Evolutionary conservation across 2,329 filamentous ascomycete genomes (phyloP).

Genomic region (Camillea tinctor): DNA sequence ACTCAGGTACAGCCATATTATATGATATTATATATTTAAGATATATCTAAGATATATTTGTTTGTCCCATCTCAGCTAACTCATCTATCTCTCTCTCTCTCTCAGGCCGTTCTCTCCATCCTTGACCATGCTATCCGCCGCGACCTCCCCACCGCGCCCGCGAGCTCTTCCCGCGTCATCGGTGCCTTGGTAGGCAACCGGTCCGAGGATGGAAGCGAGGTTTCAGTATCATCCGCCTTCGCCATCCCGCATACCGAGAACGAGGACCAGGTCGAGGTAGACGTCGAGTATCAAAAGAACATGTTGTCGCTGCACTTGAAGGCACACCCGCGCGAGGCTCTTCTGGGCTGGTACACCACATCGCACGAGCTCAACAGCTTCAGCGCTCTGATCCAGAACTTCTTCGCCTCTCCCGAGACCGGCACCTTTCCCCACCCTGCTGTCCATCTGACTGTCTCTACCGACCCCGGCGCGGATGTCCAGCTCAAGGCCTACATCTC

Average conservation of each 20-base stretch:
- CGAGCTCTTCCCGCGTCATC: constrained; percentile 82
- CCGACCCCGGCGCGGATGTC: constrained; percentile 82
- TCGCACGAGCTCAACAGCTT: constrained; percentile 97
- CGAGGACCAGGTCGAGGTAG: constrained; percentile 97
- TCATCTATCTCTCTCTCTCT: constrained; percentile 1
- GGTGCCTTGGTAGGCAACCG: constrained; percentile 90
- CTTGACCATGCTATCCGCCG: constrained; percentile 92
- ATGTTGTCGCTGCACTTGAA: constrained; percentile 95
- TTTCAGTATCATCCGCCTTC: constrained; percentile 94
- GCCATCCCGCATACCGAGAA: constrained; percentile 98
- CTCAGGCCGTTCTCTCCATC: constrained; percentile 69
- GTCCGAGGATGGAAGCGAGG: constrained; percentile 94
- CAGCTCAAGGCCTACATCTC: constrained; percentile 93
- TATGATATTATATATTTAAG: background rate
- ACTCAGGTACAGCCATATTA: constrained; percentile 68
- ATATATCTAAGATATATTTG: no score
- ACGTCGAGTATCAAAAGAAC: constrained; percentile 99
- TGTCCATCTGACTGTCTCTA: constrained; percentile 92
- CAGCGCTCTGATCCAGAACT: constrained; percentile 98
- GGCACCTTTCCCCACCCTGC: constrained; percentile 98
- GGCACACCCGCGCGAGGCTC: constrained; percentile 87
- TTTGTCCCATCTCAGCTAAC: no score
- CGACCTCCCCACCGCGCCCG: constrained; percentile 68
- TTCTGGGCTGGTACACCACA: constrained; percentile 98
- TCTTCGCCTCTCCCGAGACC: constrained; percentile 95